Percentiles rank a stretch among this genome's conserved stretches.
Conservation (phyloP, 305 asterid species). For the Fraxinus sp. region DNA sequence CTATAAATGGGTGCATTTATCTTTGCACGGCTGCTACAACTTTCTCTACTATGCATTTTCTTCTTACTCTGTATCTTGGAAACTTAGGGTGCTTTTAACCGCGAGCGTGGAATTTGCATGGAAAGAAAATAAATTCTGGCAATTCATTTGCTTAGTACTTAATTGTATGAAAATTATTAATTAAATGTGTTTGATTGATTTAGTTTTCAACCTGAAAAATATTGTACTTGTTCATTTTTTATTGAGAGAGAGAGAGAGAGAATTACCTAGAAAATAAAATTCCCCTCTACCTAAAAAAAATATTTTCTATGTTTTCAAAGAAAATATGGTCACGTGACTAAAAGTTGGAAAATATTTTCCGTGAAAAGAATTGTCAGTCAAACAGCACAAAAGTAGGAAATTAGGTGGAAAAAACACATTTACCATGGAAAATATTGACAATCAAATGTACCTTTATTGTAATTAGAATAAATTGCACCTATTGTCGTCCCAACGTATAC, state of each 20-base stretch:
- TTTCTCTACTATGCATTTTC: slow-evolving; percentile 1
- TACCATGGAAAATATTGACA: too few species aligned
- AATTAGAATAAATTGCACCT: not conserved
- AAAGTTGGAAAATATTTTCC: too few species aligned
- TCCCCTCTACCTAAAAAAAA: not conserved
- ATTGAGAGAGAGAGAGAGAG: not conserved
- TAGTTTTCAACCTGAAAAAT: not conserved
- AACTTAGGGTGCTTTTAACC: not conserved
- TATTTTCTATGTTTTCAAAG: not conserved
- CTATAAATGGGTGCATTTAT: slow-evolving; percentile 6
- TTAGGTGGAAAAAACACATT: too few species aligned
- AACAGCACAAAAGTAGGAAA: too few species aligned
- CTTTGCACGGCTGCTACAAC: slow-evolving; percentile 14
- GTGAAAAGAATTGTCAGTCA: too few species aligned
- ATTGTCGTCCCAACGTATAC: not conserved
- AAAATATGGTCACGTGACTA: too few species aligned
- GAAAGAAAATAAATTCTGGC: too few species aligned
- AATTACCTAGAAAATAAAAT: too few species aligned
- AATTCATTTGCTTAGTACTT: too few species aligned
- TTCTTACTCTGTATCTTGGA: not conserved
- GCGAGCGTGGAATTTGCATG: not conserved
- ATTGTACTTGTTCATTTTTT: not conserved
- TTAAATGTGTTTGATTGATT: not conserved
- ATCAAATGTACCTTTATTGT: not conserved
- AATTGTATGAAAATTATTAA: not conserved